These are phyloP conservation scores for Hanseniaspora nectarophila DNA, from an alignment of 805 yeast genomes.

Conservation along the genomic window DNA sequence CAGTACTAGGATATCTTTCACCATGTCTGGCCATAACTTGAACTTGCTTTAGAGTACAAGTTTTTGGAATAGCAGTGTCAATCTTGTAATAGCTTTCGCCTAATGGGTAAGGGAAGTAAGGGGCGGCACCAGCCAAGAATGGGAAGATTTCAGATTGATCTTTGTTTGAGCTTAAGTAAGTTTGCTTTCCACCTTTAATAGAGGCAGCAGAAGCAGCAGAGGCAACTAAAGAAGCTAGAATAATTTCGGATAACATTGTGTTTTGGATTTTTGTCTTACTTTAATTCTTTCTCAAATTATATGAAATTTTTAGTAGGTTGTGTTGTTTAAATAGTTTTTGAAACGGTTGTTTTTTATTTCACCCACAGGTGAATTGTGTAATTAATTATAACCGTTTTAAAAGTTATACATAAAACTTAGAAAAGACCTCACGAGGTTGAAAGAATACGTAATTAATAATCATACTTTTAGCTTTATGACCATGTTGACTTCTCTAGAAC, in stretches of 20 bases:
- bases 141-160: constrained; percentile 31
- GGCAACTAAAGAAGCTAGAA: not conserved
- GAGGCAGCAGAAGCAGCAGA: not conserved
- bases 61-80: constrained; percentile 35
- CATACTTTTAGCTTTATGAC: no score
- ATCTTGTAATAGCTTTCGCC: constrained; percentile 40
- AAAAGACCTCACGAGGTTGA: no score
- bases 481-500: no score
- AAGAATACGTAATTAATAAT: no score
- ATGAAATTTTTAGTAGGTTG: no score
- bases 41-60: constrained; percentile 51
- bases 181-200: not conserved
- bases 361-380: no score
- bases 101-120: constrained; percentile 36
- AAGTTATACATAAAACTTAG: no score
- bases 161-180: not conserved
- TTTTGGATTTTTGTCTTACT: not conserved
- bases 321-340: no score
- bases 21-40: constrained; percentile 68
- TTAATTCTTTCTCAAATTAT: no score
- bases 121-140: constrained; percentile 46
- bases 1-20: constrained; percentile 54
- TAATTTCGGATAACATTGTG: not conserved
- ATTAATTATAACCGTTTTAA: no score
- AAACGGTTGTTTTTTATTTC: no score